Evolutionary conservation across 75 land plant genomes (phyloP).

Genomic region (Selaginella moellendorffii): DNA sequence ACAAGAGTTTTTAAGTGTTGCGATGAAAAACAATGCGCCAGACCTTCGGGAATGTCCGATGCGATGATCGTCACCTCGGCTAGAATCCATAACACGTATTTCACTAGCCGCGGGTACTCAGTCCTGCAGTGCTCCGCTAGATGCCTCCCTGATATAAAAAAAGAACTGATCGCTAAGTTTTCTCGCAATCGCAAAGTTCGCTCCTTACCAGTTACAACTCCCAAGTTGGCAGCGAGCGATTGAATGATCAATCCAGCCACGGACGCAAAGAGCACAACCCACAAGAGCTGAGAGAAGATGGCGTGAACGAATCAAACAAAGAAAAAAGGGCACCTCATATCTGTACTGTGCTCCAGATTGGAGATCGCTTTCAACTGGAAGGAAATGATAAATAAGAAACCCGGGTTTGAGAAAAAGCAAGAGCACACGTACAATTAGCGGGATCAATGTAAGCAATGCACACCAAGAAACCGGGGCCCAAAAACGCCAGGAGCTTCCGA

Average conservation of each 20-base stretch:
- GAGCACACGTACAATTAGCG: conserved; percentile 59
- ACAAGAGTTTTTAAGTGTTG: background rate
- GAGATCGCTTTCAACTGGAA: conserved; percentile 74
- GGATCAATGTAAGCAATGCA: conserved; percentile 96
- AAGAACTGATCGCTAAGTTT: background rate
- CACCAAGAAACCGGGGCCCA: conserved; percentile 94
- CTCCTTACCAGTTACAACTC: conserved; percentile 50
- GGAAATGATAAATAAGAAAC: background rate
- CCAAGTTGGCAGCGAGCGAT: conserved; percentile 78
- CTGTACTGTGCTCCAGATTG: conserved; percentile 74
- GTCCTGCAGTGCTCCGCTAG: conserved; percentile 57
- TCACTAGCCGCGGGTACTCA: conserved; percentile 59
- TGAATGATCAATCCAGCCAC: conserved; percentile 73
- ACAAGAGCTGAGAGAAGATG: conserved; percentile 31
- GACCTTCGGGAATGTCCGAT: conserved; percentile 81
- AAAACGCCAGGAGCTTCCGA: conserved; percentile 64
- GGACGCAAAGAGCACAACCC: conserved; percentile 57
- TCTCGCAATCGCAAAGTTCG: background rate
- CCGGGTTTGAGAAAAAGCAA: background rate
- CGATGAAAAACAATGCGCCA: background rate
- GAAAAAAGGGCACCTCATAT: conserved; percentile 39
- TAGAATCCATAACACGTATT: conserved; percentile 51
- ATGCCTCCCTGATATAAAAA: conserved; percentile 37
- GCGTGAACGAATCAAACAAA: background rate
- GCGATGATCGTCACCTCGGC: conserved; percentile 70